Conservation (phyloP, 108 stramenopile genomes). For the Nannochloropsis granulata region DNA sequence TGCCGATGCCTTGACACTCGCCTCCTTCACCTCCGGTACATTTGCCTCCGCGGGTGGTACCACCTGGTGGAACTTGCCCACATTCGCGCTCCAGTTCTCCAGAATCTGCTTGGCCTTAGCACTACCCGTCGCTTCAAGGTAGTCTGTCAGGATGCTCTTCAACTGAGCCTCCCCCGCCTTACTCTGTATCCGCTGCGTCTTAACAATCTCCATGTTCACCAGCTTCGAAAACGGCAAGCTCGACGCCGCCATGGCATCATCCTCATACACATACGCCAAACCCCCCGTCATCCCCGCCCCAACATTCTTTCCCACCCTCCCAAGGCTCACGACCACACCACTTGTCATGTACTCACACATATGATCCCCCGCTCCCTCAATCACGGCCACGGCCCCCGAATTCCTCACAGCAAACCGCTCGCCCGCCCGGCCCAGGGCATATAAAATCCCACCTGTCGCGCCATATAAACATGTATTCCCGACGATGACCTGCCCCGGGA, state of each 20-base stretch:
- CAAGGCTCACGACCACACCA: conserved; percentile 25
- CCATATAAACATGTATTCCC: conserved; percentile 40
- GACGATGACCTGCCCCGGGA: conserved; percentile 20
- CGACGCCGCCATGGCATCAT: neutral
- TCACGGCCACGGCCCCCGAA: conserved; percentile 29
- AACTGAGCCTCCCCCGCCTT: conserved; percentile 8
- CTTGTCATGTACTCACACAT: conserved; percentile 38
- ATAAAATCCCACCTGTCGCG: conserved; percentile 33
- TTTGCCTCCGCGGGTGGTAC: conserved; percentile 20
- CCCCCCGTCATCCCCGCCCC: conserved; percentile 27
- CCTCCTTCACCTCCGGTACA: neutral
- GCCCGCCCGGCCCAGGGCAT: conserved; percentile 28
- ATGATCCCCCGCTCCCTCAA: conserved; percentile 35
- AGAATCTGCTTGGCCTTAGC: conserved; percentile 7
- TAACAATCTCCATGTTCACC: conserved; percentile 30
- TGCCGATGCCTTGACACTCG: neutral
- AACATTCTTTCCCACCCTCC: conserved; percentile 28
- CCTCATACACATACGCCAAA: neutral
- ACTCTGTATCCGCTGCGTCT: conserved; percentile 15
- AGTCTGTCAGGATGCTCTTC: neutral
- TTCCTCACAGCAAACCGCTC: conserved; percentile 39
- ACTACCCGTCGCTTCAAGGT: conserved; percentile 13
- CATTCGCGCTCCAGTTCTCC: conserved; percentile 1
- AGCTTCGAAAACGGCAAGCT: conserved; percentile 1
- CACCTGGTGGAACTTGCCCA: conserved; percentile 23